Conservation (phyloP, 1,284 basidiomycete genomes). For the Omphalotus olearius region DNA sequence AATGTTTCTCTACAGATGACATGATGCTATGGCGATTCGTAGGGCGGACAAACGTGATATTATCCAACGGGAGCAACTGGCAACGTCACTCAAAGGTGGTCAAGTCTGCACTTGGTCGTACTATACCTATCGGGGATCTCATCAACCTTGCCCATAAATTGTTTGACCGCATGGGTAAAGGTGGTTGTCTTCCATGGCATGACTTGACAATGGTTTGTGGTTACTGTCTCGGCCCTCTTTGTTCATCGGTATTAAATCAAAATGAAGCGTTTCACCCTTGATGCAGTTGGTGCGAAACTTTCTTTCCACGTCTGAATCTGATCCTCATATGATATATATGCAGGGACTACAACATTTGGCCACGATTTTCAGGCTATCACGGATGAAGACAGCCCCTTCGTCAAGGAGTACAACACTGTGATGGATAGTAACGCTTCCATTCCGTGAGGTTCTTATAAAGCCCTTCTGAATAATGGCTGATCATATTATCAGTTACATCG, state of each 20-base stretch:
- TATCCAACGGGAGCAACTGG: slow-evolving; percentile 27
- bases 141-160: slow-evolving; percentile 20
- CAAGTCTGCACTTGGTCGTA: slow-evolving; percentile 22
- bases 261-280: neutral
- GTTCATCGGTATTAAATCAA: neutral
- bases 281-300: neutral
- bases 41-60: slow-evolving; percentile 24
- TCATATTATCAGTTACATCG: slow-evolving; percentile 19
- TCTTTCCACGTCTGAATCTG: too few relatives aligned
- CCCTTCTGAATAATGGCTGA: neutral
- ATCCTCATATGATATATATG: slow-evolving; percentile 11
- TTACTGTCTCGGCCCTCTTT: neutral
- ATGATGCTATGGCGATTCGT: slow-evolving; percentile 23
- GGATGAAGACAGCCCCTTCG: slow-evolving; percentile 25
- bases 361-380: slow-evolving; percentile 30
- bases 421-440: slow-evolving; percentile 17
- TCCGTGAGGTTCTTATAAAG: neutral
- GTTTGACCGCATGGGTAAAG: slow-evolving; percentile 20
- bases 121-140: slow-evolving; percentile 26
- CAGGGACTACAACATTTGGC: slow-evolving; percentile 29
- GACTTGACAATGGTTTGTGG: slow-evolving; percentile 16
- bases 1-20: too few relatives aligned
- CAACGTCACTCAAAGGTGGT: slow-evolving; percentile 25
- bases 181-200: slow-evolving; percentile 21
- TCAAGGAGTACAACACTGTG: slow-evolving; percentile 26